Evolutionary conservation across 2,329 filamentous ascomycete species (phyloP), one percentile per base, ranked within the genome.

Genomic region (Ceratocystis harringtonii): DNA sequence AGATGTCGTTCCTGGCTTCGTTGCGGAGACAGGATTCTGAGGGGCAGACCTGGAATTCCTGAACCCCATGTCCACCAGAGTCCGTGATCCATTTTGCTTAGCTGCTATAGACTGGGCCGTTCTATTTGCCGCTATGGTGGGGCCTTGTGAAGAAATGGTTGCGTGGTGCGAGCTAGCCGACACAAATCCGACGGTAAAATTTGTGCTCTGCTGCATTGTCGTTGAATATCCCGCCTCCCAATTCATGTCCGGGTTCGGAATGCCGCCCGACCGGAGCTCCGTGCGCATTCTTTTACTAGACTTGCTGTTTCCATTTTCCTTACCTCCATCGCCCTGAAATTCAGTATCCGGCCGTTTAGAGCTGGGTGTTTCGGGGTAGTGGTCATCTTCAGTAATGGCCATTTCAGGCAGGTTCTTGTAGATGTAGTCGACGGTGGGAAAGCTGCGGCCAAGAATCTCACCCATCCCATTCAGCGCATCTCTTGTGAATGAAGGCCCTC

Each of bases 401-500:
- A 86, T 79, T 25, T 74, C 72, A 0, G 81, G 79, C 50, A 85
- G 75, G 5, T 74, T 74, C 63, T 80, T 78, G 63, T 80, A 80
- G 58, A 90, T 79, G 36, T 76, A 73, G 61, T 79, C 74, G 62
- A 82, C 76, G 0, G 79, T 74, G 8, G 89, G 87, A 44, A 83
- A 79, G 0, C 78, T 73, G 66, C 89, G 81, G 5, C 81, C 75
- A 3, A 96, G 76, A 19, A 95, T 92, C 61, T 80, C 84, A 3
- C 88, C 87, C 6, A 94, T 81, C 36, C 84, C 82, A 48, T 81
- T 78, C 10, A 94, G 78, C 0, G 84, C 78, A 1, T 78, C 76
- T 43, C 82, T 79, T 44, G 85, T 79, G 61, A 95, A 82, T 0
- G 83, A 84, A 1, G 92, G 89, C 0, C 91, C 92, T 70, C 82